These are phyloP conservation scores for Endocarpon pusillum DNA, from an alignment of 495 filamentous ascomycete genomes.

Conservation along the genomic window DNA sequence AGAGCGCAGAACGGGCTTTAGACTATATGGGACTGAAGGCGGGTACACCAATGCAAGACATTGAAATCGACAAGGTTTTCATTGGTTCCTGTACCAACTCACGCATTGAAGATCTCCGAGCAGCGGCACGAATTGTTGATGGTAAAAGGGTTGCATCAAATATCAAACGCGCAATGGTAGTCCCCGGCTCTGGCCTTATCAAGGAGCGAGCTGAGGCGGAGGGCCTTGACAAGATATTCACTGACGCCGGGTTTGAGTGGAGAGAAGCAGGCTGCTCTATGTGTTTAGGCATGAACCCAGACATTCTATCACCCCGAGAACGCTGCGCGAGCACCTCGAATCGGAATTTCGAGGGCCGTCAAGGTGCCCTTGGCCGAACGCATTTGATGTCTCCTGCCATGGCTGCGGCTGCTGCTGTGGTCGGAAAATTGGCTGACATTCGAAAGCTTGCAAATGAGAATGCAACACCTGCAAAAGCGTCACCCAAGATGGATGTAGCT, in stretches of 20 bases:
- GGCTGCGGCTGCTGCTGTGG: conserved; percentile 81
- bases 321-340: conserved; percentile 91
- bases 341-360: conserved; percentile 93
- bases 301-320: conserved; percentile 87
- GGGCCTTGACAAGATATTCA: conserved; percentile 83
- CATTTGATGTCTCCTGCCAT: conserved; percentile 96
- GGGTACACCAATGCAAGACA: conserved; percentile 78
- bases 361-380: conserved; percentile 83
- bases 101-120: conserved; percentile 87
- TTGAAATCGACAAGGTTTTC: conserved; percentile 86
- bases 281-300: conserved; percentile 98
- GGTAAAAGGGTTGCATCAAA: conserved; percentile 74
- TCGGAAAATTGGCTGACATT: conserved; percentile 82
- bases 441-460: conserved; percentile 51
- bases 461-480: conserved; percentile 38
- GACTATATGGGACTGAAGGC: conserved; percentile 90
- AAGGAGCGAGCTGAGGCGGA: conserved; percentile 87
- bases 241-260: conserved; percentile 91
- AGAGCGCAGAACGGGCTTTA: conserved; percentile 60
- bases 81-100: conserved; percentile 98
- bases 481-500: conserved; percentile 34
- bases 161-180: conserved; percentile 86
- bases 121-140: conserved; percentile 68
- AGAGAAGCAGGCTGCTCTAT: conserved; percentile 95
- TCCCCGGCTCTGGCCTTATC: conserved; percentile 86